Base-by-base conservation (phyloP, 2,329 filamentous ascomycete genomes). In the Verticillium zaregamsianum region DNA sequence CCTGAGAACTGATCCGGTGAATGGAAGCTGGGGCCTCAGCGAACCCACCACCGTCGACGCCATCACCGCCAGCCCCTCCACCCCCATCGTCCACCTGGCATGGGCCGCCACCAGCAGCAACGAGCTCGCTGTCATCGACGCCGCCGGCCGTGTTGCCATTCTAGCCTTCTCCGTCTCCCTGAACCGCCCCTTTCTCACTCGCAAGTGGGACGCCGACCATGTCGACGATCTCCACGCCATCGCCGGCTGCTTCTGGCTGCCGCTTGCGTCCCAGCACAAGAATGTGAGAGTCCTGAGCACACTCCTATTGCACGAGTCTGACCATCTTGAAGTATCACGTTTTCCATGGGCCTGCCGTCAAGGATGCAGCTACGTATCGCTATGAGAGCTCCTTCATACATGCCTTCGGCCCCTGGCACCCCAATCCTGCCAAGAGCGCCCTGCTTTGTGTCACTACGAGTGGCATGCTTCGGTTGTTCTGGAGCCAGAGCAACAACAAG, bases 201-300 rank as follows among this genome's bases (percentile, higher is more conserved):
- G 88, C 52, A 83, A 81, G 61, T 89, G 87, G 75, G 82, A 88
- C 28, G 74, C 80, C n/a, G 92, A 94, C 70, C 76, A 84, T 2
- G 79, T 88, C 59, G 90, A 93, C 68, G 92, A 96, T 71, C 80
- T 91, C 40, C 87, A 90, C 66, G 86, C 88, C 58, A 80, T 96
- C 5, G 91, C 96, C 7, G 95, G 94, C 3, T 85, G 92, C 72
- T 90, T 92, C 75, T 99, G 95, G 95, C 80, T 98, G 60, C 79
- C 82, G n/a, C 80, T 88, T 28, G 78, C 83, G 32, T 80, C 83
- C 3, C 70, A 71, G n/a, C 72, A 72, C 68, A 74, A 77, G 67
- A 75, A 80, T 70, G 77, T 77, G 66, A 57, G 67, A 52, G 45
- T 20, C n/a, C 23, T 23, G 20, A 23, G 11, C 9, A 20, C 4